Evolutionary conservation across 306 rosid species (phyloP).

Genomic region (Pterocarpus santalinus): DNA sequence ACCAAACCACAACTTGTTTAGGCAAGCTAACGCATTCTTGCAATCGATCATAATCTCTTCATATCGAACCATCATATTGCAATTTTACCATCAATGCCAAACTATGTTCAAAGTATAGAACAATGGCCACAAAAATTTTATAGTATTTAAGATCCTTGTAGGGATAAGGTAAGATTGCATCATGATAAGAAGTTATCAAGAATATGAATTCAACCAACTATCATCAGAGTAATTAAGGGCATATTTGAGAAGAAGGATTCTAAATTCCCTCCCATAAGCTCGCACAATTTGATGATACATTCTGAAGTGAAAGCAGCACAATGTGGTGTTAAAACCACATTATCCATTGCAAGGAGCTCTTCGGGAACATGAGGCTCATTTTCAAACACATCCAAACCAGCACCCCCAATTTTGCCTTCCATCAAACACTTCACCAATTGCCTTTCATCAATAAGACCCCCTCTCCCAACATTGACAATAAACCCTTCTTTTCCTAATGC

Average conservation of each 20-base stretch:
- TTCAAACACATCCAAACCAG: constrained; percentile 60
- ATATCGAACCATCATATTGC: too few relatives aligned
- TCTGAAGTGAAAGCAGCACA: constrained; percentile 47
- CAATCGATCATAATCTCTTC: too few relatives aligned
- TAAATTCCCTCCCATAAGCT: constrained; percentile 42
- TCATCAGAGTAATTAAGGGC: constrained; percentile 45
- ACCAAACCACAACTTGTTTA: too few relatives aligned
- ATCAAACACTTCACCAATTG: constrained; percentile 49
- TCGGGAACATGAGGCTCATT: constrained; percentile 60
- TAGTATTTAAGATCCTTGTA: not conserved
- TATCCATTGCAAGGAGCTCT: constrained; percentile 52
- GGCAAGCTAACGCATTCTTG: too few relatives aligned
- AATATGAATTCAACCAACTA: not conserved
- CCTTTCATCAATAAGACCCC: constrained; percentile 62
- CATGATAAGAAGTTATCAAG: not conserved
- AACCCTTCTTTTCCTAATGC: constrained; percentile 64
- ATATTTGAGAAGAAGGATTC: constrained; percentile 56
- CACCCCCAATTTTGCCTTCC: constrained; percentile 46
- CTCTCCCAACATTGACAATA: constrained; percentile 64
- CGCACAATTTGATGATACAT: constrained; percentile 10
- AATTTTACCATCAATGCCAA: too few relatives aligned
- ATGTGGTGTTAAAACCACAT: constrained; percentile 70
- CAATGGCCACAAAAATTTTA: not conserved
- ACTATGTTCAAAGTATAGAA: too few relatives aligned
- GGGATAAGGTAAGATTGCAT: not conserved